Evolutionary conservation across 305 asterid species (phyloP), one percentile per base, ranked within the genome.

Genomic region (Fraxinus ornus): DNA sequence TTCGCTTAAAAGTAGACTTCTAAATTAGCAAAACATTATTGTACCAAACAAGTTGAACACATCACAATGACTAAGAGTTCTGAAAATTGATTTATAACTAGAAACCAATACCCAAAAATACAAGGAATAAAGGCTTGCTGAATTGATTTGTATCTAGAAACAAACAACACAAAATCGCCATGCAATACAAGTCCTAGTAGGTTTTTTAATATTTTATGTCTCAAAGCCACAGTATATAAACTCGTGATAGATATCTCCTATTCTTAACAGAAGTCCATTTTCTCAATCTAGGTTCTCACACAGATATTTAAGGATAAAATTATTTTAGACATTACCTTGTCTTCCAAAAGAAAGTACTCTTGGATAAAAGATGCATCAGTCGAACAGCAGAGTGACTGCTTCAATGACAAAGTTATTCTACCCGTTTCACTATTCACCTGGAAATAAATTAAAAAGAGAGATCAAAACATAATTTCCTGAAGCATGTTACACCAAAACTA

Each of bases 371-470:
- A 90, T 79, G 97, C 94, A 84, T 93, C 94, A 1, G 89, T 90
- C 30, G 99, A 96, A 84, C 91, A 89, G 87, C 97, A 92, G 64
- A 89, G 79, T 68, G 98, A 94, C 86, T 96, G 99, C 92, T 91
- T 94, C 89, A 96, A 74, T 4, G 98, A 93, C 21, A 96, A 90
- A 32, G 98, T 93, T 84, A 96, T 89, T 89, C 99, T 92, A 82
- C 92, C 92, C 70, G 86, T 88, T 79, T 90, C 98, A 78, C 89
- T 80, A 87, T 80, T 89, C 84, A 92, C 95, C 99, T 96, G 94
- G 10, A 86, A 83, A 47, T 36, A 77, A 64, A 83, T 76, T 30
- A 83, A 49, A 78, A 76, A 57, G 74, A 75, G 17, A 80, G 79
- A 84, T 80, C 52, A 84, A 76, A 52, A 82, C 28, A 35, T 44